Evolutionary conservation across 352 stramenopile species (phyloP), one percentile per base, ranked within the genome.

Genomic region (Globisporangium takayamanum): DNA sequence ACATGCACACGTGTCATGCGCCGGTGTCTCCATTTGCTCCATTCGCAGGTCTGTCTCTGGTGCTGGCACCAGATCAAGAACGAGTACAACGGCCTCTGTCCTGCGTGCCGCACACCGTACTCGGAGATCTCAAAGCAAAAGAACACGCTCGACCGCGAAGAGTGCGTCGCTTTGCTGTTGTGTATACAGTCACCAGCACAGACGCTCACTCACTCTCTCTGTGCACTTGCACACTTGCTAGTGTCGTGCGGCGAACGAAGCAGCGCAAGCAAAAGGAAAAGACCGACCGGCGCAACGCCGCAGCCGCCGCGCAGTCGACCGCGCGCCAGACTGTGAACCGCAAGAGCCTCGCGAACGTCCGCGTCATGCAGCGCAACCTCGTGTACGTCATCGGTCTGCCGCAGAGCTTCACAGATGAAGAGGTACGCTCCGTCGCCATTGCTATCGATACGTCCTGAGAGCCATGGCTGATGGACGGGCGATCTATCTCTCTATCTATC

Each of bases 21-120:
- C 22, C 22, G 22, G 22, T 22, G 22, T 22, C 22, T 22, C 22
- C 30, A 7, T 48, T 12, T n/a, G 10, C 22, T 22, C 22, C 30
- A 7, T 48, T 12, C 30, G 10, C 37, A 88, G 81, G 93, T 99
- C 14, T 99, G 97, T 86, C 97, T 99, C 69, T 99, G 97, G 96
- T 99, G 97, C 78, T 99, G 97, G 96, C 95, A 99, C 60, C 92
- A 98, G 62, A 99, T 99, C 70, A 98, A 97, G 78, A 97, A 99
- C 71, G 96, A 98, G 63, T 96, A 99, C 83, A 99, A 98, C 48
- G 93, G 86, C 6, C 78, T 98, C 10, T 99, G 97, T 75, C 97
- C 97, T 11, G 97, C 96, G 11, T 99, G 97, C 70, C 89, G 97
- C n/a, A 94, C 91, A 54, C 91, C 95, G 15, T 99, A 99, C 68